phyloP scores from a whole-genome alignment of 2,329 filamentous ascomycete genomes.

The Neonectria magnoliae region DNA sequence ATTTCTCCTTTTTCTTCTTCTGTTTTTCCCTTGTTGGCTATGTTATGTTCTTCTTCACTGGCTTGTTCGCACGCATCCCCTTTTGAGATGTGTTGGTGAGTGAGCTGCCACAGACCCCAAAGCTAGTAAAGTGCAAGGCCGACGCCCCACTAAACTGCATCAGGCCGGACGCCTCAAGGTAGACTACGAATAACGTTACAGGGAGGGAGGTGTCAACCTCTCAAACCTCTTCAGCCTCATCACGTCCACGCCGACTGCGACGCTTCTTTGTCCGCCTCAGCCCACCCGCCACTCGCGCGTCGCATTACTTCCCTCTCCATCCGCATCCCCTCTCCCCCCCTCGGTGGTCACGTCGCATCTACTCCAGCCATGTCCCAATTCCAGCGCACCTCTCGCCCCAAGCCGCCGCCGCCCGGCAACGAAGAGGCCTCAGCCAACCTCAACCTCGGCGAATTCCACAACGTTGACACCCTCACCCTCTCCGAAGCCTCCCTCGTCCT shows the following conservation, averaged over 20 bases:
- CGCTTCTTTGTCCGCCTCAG: not conserved
- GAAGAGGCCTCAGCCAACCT: constrained; percentile 87
- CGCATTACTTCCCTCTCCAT: constrained; percentile 4
- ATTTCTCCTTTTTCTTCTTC: not conserved
- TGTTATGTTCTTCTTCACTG: not conserved
- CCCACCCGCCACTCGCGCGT: not conserved
- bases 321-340: not conserved
- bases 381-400: constrained; percentile 68
- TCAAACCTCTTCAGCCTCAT: constrained; percentile 25
- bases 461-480: constrained; percentile 90
- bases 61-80: not conserved
- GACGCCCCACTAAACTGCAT: constrained; percentile 37
- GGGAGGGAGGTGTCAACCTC: not conserved
- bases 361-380: constrained; percentile 32
- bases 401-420: constrained; percentile 77
- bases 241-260: not conserved
- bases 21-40: not conserved
- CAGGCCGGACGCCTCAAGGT: constrained; percentile 1
- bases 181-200: too few species aligned
- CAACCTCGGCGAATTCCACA: constrained; percentile 91
- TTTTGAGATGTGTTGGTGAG: constrained; percentile 19
- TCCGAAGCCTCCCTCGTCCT: constrained; percentile 94
- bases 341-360: not conserved
- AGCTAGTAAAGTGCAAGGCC: not conserved
- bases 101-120: constrained; percentile 10